Evolutionary conservation across 148 eudicot genomes (phyloP), one percentile per base, ranked within the genome.

Genomic region (Suaeda aralocaspica): DNA sequence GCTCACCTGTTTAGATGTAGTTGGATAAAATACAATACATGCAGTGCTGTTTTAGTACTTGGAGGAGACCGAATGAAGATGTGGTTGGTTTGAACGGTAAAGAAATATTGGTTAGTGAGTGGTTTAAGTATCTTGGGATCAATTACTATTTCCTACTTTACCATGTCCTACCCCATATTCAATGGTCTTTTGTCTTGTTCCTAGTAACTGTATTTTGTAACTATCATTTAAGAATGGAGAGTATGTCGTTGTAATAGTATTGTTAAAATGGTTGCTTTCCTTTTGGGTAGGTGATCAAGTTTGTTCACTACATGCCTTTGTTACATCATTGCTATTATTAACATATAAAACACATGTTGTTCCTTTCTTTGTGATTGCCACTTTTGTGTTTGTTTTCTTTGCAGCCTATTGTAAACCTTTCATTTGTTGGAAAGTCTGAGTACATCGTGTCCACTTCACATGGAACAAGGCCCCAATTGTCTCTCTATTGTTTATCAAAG

Each of bases 341-440:
- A 21, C 15, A 24, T 67, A 19, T 29, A 33, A 24, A 14, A n/a
- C 9, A 7, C 3, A 21, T 24, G n/a, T 29, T 34, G 9, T 13
- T 34, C 26, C 39, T 15, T 36, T 48, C 9, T 51, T 28, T 55
- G 18, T 60, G 22, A 39, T 60, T 28, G 19, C 26, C 26, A 42
- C 46, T 29, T 63, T 42, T 24, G 55, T 5, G 5, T 64, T 71
- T 64, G 19, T 29, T 72, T 59, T 29, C 59, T 31, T 72, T 64
- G 59, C 91, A 91, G 97, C 88, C 95, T 58, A 90, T 93, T 58
- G 68, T 44, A 34, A 83, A 75, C 57, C 83, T 94, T 59, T 79
- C 91, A 52, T 94, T 94, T 84, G 81, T 86, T 72, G 98, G 91
- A 44, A 83, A 80, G 72, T 88, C 98, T 6, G 89, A 84, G 26